Evolutionary conservation across 2,329 filamentous ascomycete species (phyloP).

Genomic region (Canariomyces notabilis): DNA sequence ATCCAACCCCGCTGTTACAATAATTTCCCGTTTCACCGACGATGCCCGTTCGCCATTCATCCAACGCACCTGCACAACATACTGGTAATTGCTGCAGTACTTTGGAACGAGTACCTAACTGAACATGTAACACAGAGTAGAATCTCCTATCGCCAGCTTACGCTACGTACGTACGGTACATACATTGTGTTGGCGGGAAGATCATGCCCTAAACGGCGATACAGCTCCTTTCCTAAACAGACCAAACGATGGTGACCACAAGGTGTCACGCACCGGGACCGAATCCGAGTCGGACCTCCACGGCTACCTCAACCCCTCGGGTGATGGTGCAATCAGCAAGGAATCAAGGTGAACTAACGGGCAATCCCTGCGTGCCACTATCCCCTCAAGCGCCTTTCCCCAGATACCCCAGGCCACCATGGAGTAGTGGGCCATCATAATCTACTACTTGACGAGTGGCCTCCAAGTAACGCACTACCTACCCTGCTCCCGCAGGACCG

Average conservation of each 20-base stretch:
- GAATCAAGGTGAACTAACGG: neutral
- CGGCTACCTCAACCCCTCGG: neutral
- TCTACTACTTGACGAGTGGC: neutral
- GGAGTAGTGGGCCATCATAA: neutral
- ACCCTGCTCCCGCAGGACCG: conserved; percentile 12
- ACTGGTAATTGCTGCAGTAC: too few relatives aligned
- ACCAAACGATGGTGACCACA: too few relatives aligned
- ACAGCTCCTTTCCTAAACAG: too few relatives aligned
- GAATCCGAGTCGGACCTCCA: neutral
- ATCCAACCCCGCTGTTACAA: neutral
- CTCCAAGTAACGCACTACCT: neutral
- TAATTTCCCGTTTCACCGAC: neutral
- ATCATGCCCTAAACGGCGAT: too few relatives aligned
- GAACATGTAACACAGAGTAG: too few relatives aligned
- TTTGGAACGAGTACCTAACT: too few relatives aligned
- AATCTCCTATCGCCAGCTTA: too few relatives aligned
- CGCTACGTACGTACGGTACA: too few relatives aligned
- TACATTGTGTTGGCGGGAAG: too few relatives aligned
- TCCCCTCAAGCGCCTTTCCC: neutral
- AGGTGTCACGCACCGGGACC: neutral
- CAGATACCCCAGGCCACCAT: too few relatives aligned
- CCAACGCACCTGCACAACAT: neutral
- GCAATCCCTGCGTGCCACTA: neutral
- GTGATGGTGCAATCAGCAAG: neutral
- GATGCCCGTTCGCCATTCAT: neutral